phyloP scores from a whole-genome alignment of 2,329 filamentous ascomycete species.

The Biscogniauxia marginata region DNA sequence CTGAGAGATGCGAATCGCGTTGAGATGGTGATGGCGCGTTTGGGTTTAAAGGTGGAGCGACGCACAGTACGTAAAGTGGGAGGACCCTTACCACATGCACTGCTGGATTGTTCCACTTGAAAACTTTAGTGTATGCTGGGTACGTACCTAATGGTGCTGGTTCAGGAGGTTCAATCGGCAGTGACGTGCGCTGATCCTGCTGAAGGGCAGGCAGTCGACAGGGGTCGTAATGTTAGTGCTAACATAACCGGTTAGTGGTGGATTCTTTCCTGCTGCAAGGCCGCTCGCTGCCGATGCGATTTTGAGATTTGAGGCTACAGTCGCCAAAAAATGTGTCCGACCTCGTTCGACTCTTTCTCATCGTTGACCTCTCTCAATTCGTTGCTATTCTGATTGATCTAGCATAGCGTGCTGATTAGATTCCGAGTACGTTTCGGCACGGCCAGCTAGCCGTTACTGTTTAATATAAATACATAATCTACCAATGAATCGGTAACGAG shows the following conservation, averaged over 20 bases:
- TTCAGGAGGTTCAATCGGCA: constrained; percentile 20
- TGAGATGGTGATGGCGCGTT: background rate
- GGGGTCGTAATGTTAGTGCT: constrained; percentile 9
- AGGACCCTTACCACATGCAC: no score
- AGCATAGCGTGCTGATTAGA: background rate
- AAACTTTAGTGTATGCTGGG: constrained; percentile 8
- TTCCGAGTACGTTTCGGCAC: background rate
- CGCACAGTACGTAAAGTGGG: background rate
- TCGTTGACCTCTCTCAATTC: constrained; percentile 4
- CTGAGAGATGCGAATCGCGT: background rate
- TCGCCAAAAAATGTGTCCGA: constrained; percentile 19
- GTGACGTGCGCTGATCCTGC: constrained; percentile 21
- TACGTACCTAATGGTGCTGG: constrained; percentile 2
- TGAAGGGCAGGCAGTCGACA: constrained; percentile 13
- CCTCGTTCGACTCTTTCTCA: constrained; percentile 3
- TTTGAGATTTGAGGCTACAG: constrained; percentile 19
- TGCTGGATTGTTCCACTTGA: no score
- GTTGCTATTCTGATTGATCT: constrained; percentile 1
- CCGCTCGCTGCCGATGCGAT: constrained; percentile 3
- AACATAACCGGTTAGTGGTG: constrained; percentile 8
- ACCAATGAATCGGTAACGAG: constrained; percentile 27
- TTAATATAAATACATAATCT: constrained; percentile 2
- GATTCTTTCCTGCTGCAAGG: constrained; percentile 1
- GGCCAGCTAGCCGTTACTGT: constrained; percentile 1
- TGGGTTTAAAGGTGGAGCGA: background rate